phyloP scores from a whole-genome alignment of 768 basidiomycete species.

The Thelephora aurantiotincta region DNA sequence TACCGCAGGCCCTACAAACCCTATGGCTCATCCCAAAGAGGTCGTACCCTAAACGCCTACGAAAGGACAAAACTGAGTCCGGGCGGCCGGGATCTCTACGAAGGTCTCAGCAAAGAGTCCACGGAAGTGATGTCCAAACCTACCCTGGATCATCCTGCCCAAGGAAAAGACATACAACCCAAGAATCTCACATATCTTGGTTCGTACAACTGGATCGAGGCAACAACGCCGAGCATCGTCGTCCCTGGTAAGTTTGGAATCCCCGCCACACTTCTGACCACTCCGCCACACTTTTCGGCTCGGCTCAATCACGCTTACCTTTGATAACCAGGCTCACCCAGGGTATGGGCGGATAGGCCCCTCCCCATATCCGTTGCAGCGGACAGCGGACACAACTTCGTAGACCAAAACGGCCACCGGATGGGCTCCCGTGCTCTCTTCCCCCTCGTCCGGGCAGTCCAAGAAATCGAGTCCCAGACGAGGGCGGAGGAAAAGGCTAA shows the following conservation, averaged over 20 bases:
- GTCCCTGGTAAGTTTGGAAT: slow-evolving; percentile 19
- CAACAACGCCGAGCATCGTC: slow-evolving; percentile 13
- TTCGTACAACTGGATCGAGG: slow-evolving; percentile 18
- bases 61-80: too few species aligned
- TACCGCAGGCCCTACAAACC: too few species aligned
- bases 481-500: slow-evolving; percentile 11
- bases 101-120: too few species aligned
- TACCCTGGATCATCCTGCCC: too few species aligned
- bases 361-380: slow-evolving; percentile 38
- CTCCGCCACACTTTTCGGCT: not conserved
- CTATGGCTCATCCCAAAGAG: too few species aligned
- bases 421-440: slow-evolving; percentile 25
- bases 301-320: not conserved
- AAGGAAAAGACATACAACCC: slow-evolving; percentile 1
- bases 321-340: slow-evolving; percentile 39
- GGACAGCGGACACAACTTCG: slow-evolving; percentile 33
- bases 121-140: too few species aligned
- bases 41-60: too few species aligned
- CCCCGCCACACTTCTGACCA: too few species aligned
- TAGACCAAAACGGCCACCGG: slow-evolving; percentile 45
- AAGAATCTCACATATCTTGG: slow-evolving; percentile 13
- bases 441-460: slow-evolving; percentile 44
- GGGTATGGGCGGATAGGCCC: slow-evolving; percentile 32
- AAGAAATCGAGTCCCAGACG: slow-evolving; percentile 20
- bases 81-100: too few species aligned